Base-by-base conservation (phyloP, 805 yeast genomes). In the Myxozyma mucilagina region DNA sequence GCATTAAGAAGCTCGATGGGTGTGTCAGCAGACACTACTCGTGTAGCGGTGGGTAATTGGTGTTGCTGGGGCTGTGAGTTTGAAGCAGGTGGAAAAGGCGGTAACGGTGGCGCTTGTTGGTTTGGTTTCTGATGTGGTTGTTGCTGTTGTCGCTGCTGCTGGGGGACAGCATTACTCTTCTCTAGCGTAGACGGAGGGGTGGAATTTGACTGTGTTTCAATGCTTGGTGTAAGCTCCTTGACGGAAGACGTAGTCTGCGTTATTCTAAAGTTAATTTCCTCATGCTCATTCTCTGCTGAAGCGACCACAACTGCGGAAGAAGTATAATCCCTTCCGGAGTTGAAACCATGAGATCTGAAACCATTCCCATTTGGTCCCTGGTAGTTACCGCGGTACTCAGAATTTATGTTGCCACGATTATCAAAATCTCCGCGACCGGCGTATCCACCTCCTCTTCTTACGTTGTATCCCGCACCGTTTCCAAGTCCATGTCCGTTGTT, bases 1-100 rank as follows among this genome's bases (percentile, higher is more conserved):
- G 61, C 58, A 47, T 52, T 45, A 16, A 57, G 35, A n/a, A 47
- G 53, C 35, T 51, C 61, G n/a, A 48, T 50, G 20, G 61, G 55
- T 14, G 36, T 42, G 29, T 60, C 58, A 13, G 61, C 52, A 8
- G 52, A 5, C 36, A n/a, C 16, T 14, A 32, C 29, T 24, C 43
- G 52, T 9, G 31, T n/a, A 41, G 9, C 16, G 8, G 44, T 5
- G 8, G 52, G 18, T 7, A 43, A 10, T 10, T 35, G 42, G 36
- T 2, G n/a, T 34, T 44, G 48, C 34, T 16, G 13, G n/a, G n/a
- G n/a, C n/a, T n/a, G n/a, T n/a, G n/a, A n/a, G n/a, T n/a, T n/a
- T n/a, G n/a, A n/a, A n/a, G n/a, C n/a, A n/a, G n/a, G n/a, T n/a
- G n/a, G n/a, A n/a, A n/a, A n/a, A n/a, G n/a, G n/a, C n/a, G n/a